Conservation (phyloP, 495 filamentous ascomycete genomes). For the Astrocystis sublimbata region DNA sequence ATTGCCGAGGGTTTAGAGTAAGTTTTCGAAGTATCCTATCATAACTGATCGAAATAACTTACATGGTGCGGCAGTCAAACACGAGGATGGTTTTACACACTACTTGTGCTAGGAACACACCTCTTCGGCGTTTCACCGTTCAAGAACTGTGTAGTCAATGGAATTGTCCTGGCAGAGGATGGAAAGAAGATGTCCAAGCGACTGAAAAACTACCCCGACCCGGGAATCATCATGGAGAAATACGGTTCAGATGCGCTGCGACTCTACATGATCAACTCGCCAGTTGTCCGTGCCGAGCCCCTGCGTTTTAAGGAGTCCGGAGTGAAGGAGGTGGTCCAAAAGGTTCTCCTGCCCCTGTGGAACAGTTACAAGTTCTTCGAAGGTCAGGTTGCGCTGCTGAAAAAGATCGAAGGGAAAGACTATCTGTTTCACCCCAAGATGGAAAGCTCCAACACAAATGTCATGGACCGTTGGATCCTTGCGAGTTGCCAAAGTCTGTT, state of each 20-base stretch:
- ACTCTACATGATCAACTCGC: conserved; percentile 95
- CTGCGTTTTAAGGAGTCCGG: conserved; percentile 89
- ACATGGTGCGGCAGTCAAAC: conserved; percentile 19
- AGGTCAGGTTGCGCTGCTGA: conserved; percentile 87
- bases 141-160: conserved; percentile 96
- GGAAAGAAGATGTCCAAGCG: conserved; percentile 99
- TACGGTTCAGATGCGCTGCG: conserved; percentile 94
- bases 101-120: conserved; percentile 86
- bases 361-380: conserved; percentile 98
- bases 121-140: conserved; percentile 88
- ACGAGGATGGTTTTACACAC: conserved; percentile 95
- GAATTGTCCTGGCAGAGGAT: conserved; percentile 92
- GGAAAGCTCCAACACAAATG: conserved; percentile 77
- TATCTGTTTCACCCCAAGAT: conserved; percentile 77
- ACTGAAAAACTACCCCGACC: conserved; percentile 96
- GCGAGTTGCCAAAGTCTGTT: conserved; percentile 91
- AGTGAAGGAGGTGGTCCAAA: conserved; percentile 94
- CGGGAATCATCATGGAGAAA: conserved; percentile 75
- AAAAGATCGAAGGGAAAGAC: conserved; percentile 80
- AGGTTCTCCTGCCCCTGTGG: conserved; percentile 92
- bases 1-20: conserved; percentile 96
- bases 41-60: background rate
- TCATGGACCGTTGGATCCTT: conserved; percentile 97
- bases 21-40: conserved; percentile 35
- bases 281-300: conserved; percentile 90